Evolutionary conservation across 108 stramenopile species (phyloP), one percentile per base, ranked within the genome.

Genomic region (Pseudonitzschia pungens): DNA sequence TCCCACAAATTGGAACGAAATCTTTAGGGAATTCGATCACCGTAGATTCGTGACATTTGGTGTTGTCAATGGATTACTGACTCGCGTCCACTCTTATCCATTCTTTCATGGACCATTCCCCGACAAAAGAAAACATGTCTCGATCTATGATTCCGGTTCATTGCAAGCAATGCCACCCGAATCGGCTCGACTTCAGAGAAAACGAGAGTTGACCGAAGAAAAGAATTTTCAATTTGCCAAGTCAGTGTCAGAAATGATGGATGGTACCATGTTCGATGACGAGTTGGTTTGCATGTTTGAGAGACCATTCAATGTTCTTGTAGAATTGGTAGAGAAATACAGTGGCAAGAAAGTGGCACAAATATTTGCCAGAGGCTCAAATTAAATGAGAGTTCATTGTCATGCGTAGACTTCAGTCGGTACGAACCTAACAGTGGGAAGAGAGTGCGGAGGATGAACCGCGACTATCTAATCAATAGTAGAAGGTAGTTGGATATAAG

Each of bases 11-110:
- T 89, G 88, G 90, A 85, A 83, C 18, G 68, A 74, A 28, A 75
- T 86, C 18, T 87, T 92, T 56, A 77, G 86, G 24, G 65, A 80
- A 40, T 80, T 96, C 73, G 96, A 96, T 77, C 92, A 95, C 65
- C 84, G 90, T 40, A 80, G 95, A 70, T 76, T 97, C 64, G 73
- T 90, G 36, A 84, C 95, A 1, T 97, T 97, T 77, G 96, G 96
- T 24, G 71, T 94, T 1, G 73, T 94, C 27, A 84, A 90, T 74
- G 94, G 93, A 16, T 59, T 97, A 24, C 72, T 97, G 21, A 64
- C 76, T 0, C 82, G 96, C 44, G 84, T 97, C 54, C 96, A 97
- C 69, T 72, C 81, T 43, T 94, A 80, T 68, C 96, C 96, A 86
- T 70, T 84, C 82, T 44, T 74, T 80, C 62, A 72, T 68, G 63